Conservation (phyloP, 2,329 filamentous ascomycete species). For the Colletotrichum sp. region DNA sequence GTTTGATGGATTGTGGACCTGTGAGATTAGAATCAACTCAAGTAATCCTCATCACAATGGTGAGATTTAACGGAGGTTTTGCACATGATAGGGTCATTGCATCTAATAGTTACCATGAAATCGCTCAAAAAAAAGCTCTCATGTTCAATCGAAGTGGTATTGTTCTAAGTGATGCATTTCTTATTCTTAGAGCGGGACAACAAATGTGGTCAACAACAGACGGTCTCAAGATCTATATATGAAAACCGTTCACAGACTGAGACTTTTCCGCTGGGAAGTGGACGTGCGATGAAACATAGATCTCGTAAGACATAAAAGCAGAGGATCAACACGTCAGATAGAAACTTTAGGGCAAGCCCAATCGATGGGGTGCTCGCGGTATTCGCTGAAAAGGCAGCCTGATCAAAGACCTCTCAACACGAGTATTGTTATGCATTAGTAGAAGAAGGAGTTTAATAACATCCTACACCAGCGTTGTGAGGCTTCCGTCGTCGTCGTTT, state of each 20-base stretch:
- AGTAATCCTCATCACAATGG: not conserved
- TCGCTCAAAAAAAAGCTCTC: not conserved
- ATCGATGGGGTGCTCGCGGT: not conserved
- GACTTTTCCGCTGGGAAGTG: not conserved
- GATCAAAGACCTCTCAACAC: too few relatives aligned
- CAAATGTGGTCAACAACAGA: not conserved
- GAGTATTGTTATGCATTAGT: too few relatives aligned
- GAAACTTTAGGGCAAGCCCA: not conserved
- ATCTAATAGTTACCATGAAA: not conserved
- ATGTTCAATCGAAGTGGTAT: not conserved
- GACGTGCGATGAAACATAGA: not conserved
- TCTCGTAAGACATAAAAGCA: not conserved
- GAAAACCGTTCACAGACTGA: accelerated
- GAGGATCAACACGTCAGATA: too few relatives aligned
- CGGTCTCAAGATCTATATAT: not conserved
- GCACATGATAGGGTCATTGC: not conserved
- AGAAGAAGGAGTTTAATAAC: too few relatives aligned
- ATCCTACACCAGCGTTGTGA: not conserved
- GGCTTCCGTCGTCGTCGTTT: too few relatives aligned
- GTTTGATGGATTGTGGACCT: not conserved
- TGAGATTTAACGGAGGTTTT: not conserved
- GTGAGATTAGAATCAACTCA: not conserved
- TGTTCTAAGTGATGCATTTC: not conserved
- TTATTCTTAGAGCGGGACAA: not conserved
- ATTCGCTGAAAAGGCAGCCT: not conserved